A percentile compares a stretch with the other conserved stretches of the same genome.
These are phyloP conservation scores for Tubosaeta sp. DNA, from an alignment of 768 basidiomycete genomes.

Conservation along the genomic window DNA sequence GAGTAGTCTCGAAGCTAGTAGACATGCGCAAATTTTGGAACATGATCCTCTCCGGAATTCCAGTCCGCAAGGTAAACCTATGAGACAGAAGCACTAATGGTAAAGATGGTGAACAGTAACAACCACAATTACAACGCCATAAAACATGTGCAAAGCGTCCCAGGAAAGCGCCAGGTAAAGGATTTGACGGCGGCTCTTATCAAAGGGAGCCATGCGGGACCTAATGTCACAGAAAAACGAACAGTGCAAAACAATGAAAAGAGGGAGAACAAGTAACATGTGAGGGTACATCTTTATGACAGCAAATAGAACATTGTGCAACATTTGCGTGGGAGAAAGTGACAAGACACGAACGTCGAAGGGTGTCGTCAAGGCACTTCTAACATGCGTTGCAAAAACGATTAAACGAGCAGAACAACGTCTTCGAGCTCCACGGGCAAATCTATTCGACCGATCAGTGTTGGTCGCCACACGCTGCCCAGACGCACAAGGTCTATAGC, in stretches of 20 bases:
- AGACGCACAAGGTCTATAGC: neutral
- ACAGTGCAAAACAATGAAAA: neutral
- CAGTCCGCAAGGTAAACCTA: neutral
- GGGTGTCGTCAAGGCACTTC: neutral
- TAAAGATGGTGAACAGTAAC: neutral
- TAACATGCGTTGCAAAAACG: neutral
- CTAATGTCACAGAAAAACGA: neutral
- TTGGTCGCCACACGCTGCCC: neutral
- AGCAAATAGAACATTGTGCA: neutral
- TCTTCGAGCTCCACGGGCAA: neutral
- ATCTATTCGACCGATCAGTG: constrained; percentile 3
- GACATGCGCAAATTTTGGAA: neutral
- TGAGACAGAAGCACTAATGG: neutral
- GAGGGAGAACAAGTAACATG: constrained; percentile 1
- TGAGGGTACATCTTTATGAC: constrained; percentile 6
- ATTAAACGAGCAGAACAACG: neutral
- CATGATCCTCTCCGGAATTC: neutral
- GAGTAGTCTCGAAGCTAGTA: neutral
- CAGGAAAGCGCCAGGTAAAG: neutral
- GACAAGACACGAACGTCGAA: neutral
- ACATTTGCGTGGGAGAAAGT: neutral
- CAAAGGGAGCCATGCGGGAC: neutral
- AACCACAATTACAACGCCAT: neutral
- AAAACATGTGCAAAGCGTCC: neutral
- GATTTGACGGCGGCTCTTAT: too few species aligned